Conservation (phyloP, 768 basidiomycete genomes). For the Lactifluus subvellereus region DNA sequence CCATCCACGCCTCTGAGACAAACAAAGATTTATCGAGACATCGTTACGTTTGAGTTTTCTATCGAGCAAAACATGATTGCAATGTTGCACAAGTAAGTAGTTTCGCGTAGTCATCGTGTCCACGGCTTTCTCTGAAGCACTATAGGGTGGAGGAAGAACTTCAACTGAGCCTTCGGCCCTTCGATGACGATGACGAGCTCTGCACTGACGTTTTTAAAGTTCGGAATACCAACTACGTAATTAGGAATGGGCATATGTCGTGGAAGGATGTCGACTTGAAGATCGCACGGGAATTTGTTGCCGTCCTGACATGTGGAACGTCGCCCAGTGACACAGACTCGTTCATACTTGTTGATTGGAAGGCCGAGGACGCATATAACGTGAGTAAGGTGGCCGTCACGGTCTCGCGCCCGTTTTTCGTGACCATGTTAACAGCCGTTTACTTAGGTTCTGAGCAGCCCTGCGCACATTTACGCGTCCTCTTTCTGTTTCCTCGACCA, state of each 20-base stretch:
- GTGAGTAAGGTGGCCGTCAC: neutral
- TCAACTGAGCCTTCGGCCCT: neutral
- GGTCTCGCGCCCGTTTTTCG: neutral
- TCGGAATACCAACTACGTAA: too few species aligned
- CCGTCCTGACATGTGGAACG: neutral
- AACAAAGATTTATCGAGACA: neutral
- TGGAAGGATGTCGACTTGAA: neutral
- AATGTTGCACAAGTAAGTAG: neutral
- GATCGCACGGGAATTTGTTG: slow-evolving; percentile 2
- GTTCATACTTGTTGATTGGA: neutral
- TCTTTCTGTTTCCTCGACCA: slow-evolving; percentile 3
- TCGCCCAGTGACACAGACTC: neutral
- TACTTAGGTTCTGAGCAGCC: neutral
- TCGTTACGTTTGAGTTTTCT: neutral
- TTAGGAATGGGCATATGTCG: neutral
- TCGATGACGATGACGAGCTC: neutral
- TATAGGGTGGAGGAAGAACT: neutral
- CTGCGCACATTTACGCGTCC: neutral
- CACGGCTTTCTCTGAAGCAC: neutral
- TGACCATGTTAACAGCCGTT: neutral
- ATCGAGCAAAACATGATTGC: slow-evolving; percentile 2
- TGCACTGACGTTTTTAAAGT: neutral
- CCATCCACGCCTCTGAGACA: neutral
- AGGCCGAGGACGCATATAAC: neutral
- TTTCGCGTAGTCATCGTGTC: neutral